Evolutionary conservation across 78 protist genomes (phyloP), one percentile per base, ranked within the genome.

Genomic region (Polysphondylium violaceum): DNA sequence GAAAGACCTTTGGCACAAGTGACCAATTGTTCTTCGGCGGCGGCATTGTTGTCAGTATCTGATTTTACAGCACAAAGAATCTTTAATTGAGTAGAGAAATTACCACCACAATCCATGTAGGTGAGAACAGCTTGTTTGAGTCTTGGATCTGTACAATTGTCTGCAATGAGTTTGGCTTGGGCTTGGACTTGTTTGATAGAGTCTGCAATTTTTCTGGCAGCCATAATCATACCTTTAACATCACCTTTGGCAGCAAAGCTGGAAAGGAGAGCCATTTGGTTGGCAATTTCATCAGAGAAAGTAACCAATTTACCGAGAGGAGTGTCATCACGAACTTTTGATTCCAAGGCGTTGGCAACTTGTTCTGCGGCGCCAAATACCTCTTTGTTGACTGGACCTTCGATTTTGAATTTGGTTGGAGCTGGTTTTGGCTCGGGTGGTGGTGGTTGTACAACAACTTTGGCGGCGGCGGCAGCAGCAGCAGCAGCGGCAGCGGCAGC

Each of bases 91-190:
- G 91, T 83, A 36, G 73, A 58, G 61, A 83, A 83, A 33, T 83
- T 83, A 56, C 91, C 68, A 83, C 91, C 91, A 69, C 91, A 83
- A 36, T 83, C 91, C 36, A 59, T n/a, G 43, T 83, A 83, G 79
- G 68, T 83, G n/a, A 43, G 38, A 31, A 83, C 91, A 23, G 76
- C 76, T 44, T 69, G 77, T 59, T 83, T 83, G 40, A 83, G 33
- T 43, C 91, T 53, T 67, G 91, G 79, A 44, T 83, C 91, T 25
- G 65, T 58, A 47, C 91, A 83, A 21, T 67, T 40, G 29, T 67
- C 91, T n/a, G 91, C 77, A 36, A 83, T 83, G 27, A 29, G 51
- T 40, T 59, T 67, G 67, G 91, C 91, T 17, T 67, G 47, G 25
- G n/a, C 11, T 55, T 83, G 77, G 5, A 83, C 73, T 36, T 69